phyloP scores from a whole-genome alignment of 1,284 basidiomycete species.

The Anthracocystis setariae region DNA sequence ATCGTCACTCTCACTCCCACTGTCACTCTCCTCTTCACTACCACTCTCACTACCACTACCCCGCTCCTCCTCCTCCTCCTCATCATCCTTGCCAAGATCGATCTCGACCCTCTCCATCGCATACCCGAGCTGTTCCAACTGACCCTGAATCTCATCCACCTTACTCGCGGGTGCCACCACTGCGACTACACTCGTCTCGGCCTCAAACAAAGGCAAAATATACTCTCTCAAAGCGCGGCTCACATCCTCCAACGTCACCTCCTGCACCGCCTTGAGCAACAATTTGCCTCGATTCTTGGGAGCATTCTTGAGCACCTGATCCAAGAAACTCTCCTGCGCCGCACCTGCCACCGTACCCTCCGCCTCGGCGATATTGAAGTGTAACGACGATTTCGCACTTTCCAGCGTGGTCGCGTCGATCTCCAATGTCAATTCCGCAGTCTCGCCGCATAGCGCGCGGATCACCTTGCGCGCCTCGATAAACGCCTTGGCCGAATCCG shows the following conservation, averaged over 20 bases:
- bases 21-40: constrained; percentile 41
- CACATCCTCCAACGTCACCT: constrained; percentile 81
- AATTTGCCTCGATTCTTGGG: constrained; percentile 58
- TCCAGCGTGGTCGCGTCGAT: constrained; percentile 86
- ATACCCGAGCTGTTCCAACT: constrained; percentile 78
- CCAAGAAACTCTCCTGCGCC: constrained; percentile 71
- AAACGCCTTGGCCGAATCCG: constrained; percentile 85
- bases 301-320: constrained; percentile 49
- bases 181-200: constrained; percentile 80
- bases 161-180: constrained; percentile 85
- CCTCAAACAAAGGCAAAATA: constrained; percentile 86
- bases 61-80: constrained; percentile 15
- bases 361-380: constrained; percentile 81
- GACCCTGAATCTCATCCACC: constrained; percentile 77
- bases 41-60: constrained; percentile 19
- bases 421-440: constrained; percentile 63
- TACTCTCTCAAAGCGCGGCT: constrained; percentile 77
- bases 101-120: constrained; percentile 79
- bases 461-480: constrained; percentile 75
- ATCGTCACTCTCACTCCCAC: constrained; percentile 32
- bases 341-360: constrained; percentile 86
- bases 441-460: constrained; percentile 55
- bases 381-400: constrained; percentile 89
- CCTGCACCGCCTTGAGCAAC: constrained; percentile 68
- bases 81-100: constrained; percentile 71